A percentile compares a stretch with the other conserved stretches of the same genome.
Conservation (phyloP, 768 basidiomycete species). For the Trametes villosa region DNA sequence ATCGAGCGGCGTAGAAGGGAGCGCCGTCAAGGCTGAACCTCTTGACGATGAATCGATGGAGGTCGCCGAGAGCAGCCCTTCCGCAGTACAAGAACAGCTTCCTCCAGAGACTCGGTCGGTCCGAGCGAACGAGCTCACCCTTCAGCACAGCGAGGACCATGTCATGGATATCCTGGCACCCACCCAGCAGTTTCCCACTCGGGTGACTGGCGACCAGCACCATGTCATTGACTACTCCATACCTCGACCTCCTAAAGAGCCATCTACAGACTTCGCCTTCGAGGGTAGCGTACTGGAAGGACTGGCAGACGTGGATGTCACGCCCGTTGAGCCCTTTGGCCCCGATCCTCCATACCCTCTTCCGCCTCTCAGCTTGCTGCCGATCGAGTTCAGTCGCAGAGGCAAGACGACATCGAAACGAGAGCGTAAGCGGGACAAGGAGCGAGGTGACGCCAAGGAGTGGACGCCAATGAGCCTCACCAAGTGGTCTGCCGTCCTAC, state of each 20-base stretch:
- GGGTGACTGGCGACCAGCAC: neutral
- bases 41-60: slow-evolving; percentile 16
- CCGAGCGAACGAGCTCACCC: neutral
- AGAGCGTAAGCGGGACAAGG: slow-evolving; percentile 57
- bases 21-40: slow-evolving; percentile 9
- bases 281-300: neutral
- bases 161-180: slow-evolving; percentile 17
- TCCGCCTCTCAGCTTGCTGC: slow-evolving; percentile 58
- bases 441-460: slow-evolving; percentile 54
- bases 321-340: slow-evolving; percentile 9
- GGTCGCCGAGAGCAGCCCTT: neutral
- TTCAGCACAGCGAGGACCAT: slow-evolving; percentile 17
- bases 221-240: slow-evolving; percentile 16
- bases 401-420: slow-evolving; percentile 49
- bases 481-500: slow-evolving; percentile 68
- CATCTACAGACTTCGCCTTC: slow-evolving; percentile 1
- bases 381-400: slow-evolving; percentile 57
- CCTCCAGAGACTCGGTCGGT: neutral
- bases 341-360: slow-evolving; percentile 55
- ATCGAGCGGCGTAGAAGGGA: neutral
- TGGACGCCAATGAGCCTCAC: slow-evolving; percentile 55
- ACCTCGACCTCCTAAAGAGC: slow-evolving; percentile 10
- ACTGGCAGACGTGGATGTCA: neutral
- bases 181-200: neutral
- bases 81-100: neutral